Base-by-base conservation (phyloP, 116 monocot species). In the Zostera marina region DNA sequence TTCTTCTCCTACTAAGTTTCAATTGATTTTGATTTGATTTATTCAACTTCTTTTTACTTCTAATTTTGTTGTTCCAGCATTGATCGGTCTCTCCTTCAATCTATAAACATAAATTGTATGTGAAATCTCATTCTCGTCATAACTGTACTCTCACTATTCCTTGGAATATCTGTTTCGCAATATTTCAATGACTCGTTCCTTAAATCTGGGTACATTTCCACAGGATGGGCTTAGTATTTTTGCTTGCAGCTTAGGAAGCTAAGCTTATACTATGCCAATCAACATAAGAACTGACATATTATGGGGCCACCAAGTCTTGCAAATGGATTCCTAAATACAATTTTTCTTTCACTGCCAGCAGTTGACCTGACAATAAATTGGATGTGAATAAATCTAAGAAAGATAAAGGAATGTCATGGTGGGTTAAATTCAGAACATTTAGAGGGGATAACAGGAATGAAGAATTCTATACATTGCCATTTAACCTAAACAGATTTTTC, bases 361-460 rank as follows among this genome's bases (percentile, higher is more conserved):
- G 92, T 92, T 3, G 92, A 78, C 15, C 55, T 92, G 92, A 92
- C 80, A 92, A 92, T 73, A 92, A 86, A 6, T 19, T 86, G 48
- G 92, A 92, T 0, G 86, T 92, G 9, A 78, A 80, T 51, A 82
- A 75, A 61, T 79, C 83, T 1, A 83, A 77, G 39, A 92, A 78
- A 66, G 91, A 92, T 39, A 72, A 86, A 41, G 91, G 91, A 3
- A 88, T 88, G 83, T 83, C 77, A 0, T 88, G 88, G 88, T 88
- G 88, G 83, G 88, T 83, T 5, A 80, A 83, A 14, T 88, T 88
- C 53, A 73, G 88, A 66, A 88, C 79, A 11, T 88, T 88, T 52
- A 65, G 80, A 75, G 88, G 88, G 7, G 88, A 88, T 74, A 88
- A 77, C 68, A 59, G 88, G 22, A 88, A 83, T 20, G 88, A 88